Base-by-base conservation (phyloP, 208 protist genomes). In the Wallacemonas sp. region DNA sequence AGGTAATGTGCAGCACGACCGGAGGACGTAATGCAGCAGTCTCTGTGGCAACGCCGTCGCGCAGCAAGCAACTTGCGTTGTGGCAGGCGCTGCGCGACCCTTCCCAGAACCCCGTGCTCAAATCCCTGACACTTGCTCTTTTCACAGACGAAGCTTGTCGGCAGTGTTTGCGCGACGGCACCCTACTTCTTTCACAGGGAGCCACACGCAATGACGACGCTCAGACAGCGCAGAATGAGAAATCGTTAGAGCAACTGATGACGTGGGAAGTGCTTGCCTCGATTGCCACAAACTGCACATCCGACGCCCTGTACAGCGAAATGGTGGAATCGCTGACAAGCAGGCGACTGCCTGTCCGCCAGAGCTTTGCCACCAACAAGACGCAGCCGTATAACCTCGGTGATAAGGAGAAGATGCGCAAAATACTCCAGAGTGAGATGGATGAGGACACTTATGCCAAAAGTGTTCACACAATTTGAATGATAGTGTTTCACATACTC, bases 221-320 rank as follows among this genome's bases (percentile, higher is more conserved):
- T 15, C 67, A 58, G 26, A 26, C 22, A 57, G 52, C 22, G 17
- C 12, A 54, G 32, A 36, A 22, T 10, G 17, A 26, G 54, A 46
- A 62, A 3, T 17, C 59, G 39, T 26, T 63, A 32, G 50, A 57
- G 34, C 50, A 57, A 29, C 33, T 37, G 0, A 33, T 68, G 41
- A 45, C 53, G 36, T 73, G 78, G 67, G 86, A 92, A 54, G 66
- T 86, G 21, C 66, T 77, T 1, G 82, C 80, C 8, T 83, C 80
- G 3, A 67, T 92, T 13, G 83, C 83, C 10, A 74, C 83, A 12
- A 89, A 89, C 41, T 87, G 82, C 68, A 85, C 80, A 8, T 78
- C 54, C 17, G 67, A 79, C 6, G 34, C 62, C 4, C 71, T 59
- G 57, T 75, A 69, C 60, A 32, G 27, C 32, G 65, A 78, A 30